These are phyloP conservation scores for Sanghuangporus sanghuang DNA, from an alignment of 1,284 basidiomycete genomes.

Conservation along the genomic window DNA sequence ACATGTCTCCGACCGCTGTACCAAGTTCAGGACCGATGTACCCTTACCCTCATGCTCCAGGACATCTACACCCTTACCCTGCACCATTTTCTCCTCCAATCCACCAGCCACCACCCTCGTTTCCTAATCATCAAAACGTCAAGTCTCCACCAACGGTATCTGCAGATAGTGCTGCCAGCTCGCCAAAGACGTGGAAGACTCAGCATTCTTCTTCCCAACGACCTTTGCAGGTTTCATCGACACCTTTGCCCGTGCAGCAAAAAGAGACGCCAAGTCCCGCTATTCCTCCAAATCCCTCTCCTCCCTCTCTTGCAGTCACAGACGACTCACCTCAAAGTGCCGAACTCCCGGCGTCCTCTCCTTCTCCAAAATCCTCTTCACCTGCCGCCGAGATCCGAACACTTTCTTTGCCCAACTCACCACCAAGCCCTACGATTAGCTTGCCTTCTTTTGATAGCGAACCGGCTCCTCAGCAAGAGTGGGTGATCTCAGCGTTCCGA, in stretches of 20 bases:
- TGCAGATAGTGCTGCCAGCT: background rate
- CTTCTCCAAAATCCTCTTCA: background rate
- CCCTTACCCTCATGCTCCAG: slow-evolving; percentile 4
- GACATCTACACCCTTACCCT: slow-evolving; percentile 9
- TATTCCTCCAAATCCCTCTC: background rate
- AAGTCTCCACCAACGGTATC: slow-evolving; percentile 7
- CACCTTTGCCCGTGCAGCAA: background rate
- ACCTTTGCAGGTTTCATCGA: background rate
- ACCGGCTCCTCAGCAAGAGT: slow-evolving; percentile 14
- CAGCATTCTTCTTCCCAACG: slow-evolving; percentile 1
- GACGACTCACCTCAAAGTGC: background rate
- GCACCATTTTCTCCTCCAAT: slow-evolving; percentile 5
- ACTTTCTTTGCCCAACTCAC: background rate
- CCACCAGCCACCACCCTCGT: background rate
- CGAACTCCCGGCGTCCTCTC: background rate
- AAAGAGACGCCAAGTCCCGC: background rate
- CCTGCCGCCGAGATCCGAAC: background rate
- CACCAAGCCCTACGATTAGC: background rate
- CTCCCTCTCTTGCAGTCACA: background rate
- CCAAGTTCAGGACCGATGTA: slow-evolving; percentile 5
- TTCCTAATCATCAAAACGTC: slow-evolving; percentile 4
- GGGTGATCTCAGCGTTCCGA: slow-evolving; percentile 12
- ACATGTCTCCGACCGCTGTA: slow-evolving; percentile 1
- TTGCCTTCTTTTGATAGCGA: slow-evolving; percentile 10
- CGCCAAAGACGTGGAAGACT: background rate